A percentile compares a stretch with the other conserved stretches of the same genome.
Evolutionary conservation across 2,329 filamentous ascomycete genomes (phyloP).

Genomic region (Neonectria sp.): DNA sequence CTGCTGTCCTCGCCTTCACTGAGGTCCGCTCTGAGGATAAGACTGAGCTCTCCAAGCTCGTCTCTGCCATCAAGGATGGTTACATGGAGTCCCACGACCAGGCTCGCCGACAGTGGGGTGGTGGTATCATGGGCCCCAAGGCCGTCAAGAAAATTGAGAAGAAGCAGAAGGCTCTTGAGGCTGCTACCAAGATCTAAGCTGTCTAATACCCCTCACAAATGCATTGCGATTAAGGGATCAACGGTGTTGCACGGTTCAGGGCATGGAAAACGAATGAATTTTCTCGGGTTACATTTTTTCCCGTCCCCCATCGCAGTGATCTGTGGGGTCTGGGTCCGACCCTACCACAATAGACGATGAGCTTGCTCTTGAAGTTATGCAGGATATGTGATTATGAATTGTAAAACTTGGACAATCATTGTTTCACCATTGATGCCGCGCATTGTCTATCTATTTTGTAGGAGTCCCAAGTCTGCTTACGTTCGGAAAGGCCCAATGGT

Average conservation of each 20-base stretch:
- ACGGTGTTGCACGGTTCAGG: conserved; percentile 59
- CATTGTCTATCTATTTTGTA: not conserved
- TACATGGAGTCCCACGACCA: conserved; percentile 97
- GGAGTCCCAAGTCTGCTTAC: too few species aligned
- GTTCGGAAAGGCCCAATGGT: not conserved
- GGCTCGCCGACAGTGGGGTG: conserved; percentile 94
- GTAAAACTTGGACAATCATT: not conserved
- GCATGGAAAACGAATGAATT: conserved; percentile 61
- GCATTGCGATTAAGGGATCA: conserved; percentile 58
- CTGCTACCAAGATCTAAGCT: conserved; percentile 95
- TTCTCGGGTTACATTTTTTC: conserved; percentile 52
- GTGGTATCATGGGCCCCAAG: conserved; percentile 99
- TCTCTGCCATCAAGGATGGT: conserved; percentile 97
- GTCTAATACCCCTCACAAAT: conserved; percentile 56
- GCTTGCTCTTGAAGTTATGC: conserved; percentile 44
- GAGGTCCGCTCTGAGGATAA: conserved; percentile 99
- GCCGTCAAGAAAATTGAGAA: conserved; percentile 83
- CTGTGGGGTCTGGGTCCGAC: conserved; percentile 43
- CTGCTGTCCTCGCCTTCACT: conserved; percentile 94
- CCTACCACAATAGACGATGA: conserved; percentile 57
- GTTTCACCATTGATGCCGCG: not conserved
- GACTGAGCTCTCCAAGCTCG: conserved; percentile 96
- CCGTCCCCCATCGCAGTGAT: conserved; percentile 48
- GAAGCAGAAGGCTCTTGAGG: conserved; percentile 94
- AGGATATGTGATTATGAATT: conserved; percentile 28